Conservation (phyloP, 2,329 filamentous ascomycete species). For the Dryadomyces quercus-mongolicae region DNA sequence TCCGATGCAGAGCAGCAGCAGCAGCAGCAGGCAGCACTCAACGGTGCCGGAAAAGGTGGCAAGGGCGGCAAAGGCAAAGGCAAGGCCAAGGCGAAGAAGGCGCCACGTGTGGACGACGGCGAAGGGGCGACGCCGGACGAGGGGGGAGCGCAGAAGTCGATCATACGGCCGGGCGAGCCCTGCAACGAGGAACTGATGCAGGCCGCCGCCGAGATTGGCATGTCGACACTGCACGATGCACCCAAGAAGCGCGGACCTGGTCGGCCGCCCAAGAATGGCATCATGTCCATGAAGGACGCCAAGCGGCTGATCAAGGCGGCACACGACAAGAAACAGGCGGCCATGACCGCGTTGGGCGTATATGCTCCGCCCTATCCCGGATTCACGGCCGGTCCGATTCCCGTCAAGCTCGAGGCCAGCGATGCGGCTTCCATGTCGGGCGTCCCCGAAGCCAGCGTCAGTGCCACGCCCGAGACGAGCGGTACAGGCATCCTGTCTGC, state of each 20-base stretch:
- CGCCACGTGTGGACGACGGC: conserved; percentile 6
- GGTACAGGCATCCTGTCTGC: too few relatives aligned
- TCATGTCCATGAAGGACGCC: conserved; percentile 65
- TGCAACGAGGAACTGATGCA: not conserved
- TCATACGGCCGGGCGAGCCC: not conserved
- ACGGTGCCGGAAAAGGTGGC: conserved; percentile 13
- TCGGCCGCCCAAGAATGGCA: conserved; percentile 70
- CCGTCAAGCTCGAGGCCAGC: not conserved
- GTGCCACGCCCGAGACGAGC: not conserved
- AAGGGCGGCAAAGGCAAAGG: conserved; percentile 5
- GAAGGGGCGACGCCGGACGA: not conserved
- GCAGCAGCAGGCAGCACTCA: too few relatives aligned
- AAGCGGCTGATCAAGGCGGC: conserved; percentile 44
- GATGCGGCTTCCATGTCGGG: not conserved
- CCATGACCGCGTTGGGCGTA: too few relatives aligned
- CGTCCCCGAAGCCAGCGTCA: not conserved
- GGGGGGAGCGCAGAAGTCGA: not conserved
- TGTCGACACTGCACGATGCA: conserved; percentile 25
- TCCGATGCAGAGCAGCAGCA: conserved; percentile 16
- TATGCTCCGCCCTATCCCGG: not conserved
- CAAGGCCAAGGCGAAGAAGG: conserved; percentile 15
- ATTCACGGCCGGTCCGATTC: too few relatives aligned
- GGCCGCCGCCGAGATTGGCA: conserved; percentile 9
- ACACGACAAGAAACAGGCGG: too few relatives aligned
- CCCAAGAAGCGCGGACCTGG: conserved; percentile 65